Evolutionary conservation across 306 rosid genomes (phyloP).

Genomic region (Alnus rubra): DNA sequence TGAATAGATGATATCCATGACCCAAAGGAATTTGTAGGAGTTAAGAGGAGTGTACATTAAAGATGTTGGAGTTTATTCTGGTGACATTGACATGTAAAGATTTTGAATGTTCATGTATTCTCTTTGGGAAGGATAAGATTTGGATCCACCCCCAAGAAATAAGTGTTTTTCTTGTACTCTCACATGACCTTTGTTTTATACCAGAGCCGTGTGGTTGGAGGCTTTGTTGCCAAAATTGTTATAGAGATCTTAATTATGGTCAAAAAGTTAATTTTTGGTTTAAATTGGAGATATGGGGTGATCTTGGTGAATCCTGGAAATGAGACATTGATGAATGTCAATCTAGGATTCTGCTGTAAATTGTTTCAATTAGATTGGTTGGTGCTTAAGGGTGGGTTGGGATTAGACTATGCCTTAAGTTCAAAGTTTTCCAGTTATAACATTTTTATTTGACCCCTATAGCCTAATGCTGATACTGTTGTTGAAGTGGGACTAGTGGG

Average conservation of each 20-base stretch:
- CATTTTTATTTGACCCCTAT: not conserved
- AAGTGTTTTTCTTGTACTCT: not conserved
- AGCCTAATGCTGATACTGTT: no score
- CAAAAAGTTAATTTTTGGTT: not conserved
- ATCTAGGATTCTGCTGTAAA: not conserved
- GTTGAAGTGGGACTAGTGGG: no score
- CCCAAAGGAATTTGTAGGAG: not conserved
- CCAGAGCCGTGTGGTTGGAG: not conserved
- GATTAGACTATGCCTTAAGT: not conserved
- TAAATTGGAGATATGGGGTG: not conserved
- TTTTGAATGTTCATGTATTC: not conserved
- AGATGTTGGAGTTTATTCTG: not conserved
- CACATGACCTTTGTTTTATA: not conserved
- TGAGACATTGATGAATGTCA: not conserved
- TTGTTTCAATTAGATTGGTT: not conserved
- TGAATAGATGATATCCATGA: not conserved
- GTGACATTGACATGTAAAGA: not conserved
- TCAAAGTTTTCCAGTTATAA: not conserved
- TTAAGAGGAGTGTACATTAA: not conserved
- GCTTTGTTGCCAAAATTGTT: conserved; percentile 1
- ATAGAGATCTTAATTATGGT: not conserved
- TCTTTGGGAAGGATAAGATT: not conserved
- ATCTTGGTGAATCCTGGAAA: not conserved
- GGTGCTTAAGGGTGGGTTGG: not conserved
- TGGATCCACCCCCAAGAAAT: not conserved